A percentile compares a stretch with the other conserved stretches of the same genome.
Evolutionary conservation across 2,329 filamentous ascomycete species (phyloP).

Genomic region (Penicillium sp.): DNA sequence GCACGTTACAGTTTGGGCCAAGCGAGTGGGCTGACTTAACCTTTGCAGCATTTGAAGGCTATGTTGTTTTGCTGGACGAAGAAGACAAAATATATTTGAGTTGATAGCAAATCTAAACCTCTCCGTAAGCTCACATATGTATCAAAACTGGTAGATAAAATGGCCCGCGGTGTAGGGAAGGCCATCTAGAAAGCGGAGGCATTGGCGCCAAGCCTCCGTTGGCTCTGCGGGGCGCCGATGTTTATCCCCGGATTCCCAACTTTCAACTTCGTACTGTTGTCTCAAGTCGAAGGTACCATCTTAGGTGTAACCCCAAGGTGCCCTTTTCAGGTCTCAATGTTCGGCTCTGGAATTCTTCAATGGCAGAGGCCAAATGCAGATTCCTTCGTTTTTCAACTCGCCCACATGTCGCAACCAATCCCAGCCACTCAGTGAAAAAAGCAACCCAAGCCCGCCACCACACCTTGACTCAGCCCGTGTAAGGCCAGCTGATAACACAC

Average conservation of each 20-base stretch:
- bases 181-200: constrained; percentile 8
- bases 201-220: constrained; percentile 4
- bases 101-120: background rate
- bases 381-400: background rate
- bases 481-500: background rate
- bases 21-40: background rate
- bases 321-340: background rate
- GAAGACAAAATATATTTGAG: background rate
- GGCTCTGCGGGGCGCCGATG: constrained; percentile 1
- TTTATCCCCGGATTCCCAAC: background rate
- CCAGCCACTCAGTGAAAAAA: background rate
- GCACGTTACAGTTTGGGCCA: background rate
- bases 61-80: background rate
- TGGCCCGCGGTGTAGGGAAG: background rate
- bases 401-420: background rate
- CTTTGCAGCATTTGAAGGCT: too few species aligned
- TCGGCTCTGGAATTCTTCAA: too few species aligned
- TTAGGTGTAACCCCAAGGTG: background rate
- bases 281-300: background rate
- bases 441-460: background rate
- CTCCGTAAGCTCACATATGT: too few species aligned
- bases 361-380: background rate
- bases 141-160: constrained; percentile 11
- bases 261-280: background rate
- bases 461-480: background rate